phyloP scores from a whole-genome alignment of 1,284 basidiomycete species.

The Cryptococcus jaspeensis region DNA sequence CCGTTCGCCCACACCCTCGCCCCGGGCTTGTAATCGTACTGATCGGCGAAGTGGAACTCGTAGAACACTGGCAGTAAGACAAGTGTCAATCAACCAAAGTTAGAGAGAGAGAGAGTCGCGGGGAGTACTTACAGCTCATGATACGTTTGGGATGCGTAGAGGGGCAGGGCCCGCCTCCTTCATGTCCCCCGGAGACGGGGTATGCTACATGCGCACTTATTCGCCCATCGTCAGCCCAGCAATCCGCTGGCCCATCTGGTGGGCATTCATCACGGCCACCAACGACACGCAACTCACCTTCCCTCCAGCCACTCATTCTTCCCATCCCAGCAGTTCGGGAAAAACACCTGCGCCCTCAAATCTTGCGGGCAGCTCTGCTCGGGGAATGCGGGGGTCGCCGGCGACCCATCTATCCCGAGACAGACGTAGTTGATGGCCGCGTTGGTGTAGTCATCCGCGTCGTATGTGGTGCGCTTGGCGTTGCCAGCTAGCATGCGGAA shows the following conservation, averaged over 20 bases:
- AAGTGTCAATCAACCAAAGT: too few relatives aligned
- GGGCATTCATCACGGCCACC: too few relatives aligned
- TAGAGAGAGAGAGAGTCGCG: too few relatives aligned
- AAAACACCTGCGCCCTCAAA: conserved; percentile 27
- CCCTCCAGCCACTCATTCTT: conserved; percentile 28
- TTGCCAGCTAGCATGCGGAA: conserved; percentile 33
- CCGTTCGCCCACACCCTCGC: conserved; percentile 24
- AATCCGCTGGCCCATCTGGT: too few relatives aligned
- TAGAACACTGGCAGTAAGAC: background rate
- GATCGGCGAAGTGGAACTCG: too few relatives aligned
- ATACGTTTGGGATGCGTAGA: background rate
- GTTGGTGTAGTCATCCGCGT: conserved; percentile 14
- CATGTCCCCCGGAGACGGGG: background rate
- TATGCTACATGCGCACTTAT: too few relatives aligned
- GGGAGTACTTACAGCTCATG: background rate
- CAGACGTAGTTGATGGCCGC: conserved; percentile 25
- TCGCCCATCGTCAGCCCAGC: too few relatives aligned
- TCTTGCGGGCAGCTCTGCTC: conserved; percentile 21
- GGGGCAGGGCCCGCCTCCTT: background rate
- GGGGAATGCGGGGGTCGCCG: conserved; percentile 22
- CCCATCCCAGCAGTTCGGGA: conserved; percentile 34
- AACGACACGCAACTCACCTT: conserved; percentile 4
- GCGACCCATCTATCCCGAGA: conserved; percentile 12
- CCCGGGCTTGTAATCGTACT: background rate
- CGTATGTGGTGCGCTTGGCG: conserved; percentile 13